Conservation (phyloP, 805 yeast genomes). For the Barnettozyma populi region DNA sequence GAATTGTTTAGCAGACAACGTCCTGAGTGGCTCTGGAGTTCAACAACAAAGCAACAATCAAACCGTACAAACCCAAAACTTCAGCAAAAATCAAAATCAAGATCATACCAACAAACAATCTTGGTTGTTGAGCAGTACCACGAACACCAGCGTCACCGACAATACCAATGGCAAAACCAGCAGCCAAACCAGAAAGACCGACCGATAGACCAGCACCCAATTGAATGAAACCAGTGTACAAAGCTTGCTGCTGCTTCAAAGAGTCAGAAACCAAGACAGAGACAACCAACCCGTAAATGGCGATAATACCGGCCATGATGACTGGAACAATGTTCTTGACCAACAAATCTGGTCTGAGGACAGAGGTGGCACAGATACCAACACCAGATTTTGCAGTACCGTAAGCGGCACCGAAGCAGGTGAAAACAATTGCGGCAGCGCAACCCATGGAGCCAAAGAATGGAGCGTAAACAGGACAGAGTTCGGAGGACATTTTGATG, state of each 20-base stretch:
- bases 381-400: constrained; percentile 99
- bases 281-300: constrained; percentile 96
- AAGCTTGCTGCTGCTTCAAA: constrained; percentile 83
- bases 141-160: constrained; percentile 99
- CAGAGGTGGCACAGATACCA: constrained; percentile 98
- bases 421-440: constrained; percentile 97
- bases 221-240: constrained; percentile 96
- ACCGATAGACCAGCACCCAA: constrained; percentile 97
- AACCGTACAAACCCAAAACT: constrained; percentile 97
- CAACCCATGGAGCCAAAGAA: constrained; percentile 99
- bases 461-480: constrained; percentile 53
- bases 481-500: constrained; percentile 13
- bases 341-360: constrained; percentile 92
- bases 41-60: constrained; percentile 94
- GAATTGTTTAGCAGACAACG: constrained; percentile 60
- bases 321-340: constrained; percentile 95
- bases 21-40: constrained; percentile 97
- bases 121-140: constrained; percentile 97
- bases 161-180: constrained; percentile 98
- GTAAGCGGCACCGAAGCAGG: constrained; percentile 98
- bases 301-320: constrained; percentile 99
- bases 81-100: constrained; percentile 97
- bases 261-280: constrained; percentile 91
- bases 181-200: constrained; percentile 95
- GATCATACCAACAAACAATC: constrained; percentile 97